These are phyloP conservation scores for Boletus sp. DNA, from an alignment of 768 basidiomycete species.

Conservation along the genomic window DNA sequence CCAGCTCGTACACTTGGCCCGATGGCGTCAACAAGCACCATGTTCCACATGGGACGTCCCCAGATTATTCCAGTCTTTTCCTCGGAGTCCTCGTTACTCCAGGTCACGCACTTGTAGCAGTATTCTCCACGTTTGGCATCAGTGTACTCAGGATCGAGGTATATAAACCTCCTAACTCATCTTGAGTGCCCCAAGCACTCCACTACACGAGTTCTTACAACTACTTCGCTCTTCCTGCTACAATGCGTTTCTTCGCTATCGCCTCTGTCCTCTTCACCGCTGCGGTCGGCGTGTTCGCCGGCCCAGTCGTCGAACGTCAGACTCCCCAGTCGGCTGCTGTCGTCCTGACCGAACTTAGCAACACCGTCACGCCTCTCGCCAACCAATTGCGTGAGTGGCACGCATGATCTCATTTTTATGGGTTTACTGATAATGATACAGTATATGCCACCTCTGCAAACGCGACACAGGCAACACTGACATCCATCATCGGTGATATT, in stretches of 20 bases:
- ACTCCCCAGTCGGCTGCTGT: slow-evolving; percentile 2
- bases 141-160: neutral
- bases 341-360: slow-evolving; percentile 2
- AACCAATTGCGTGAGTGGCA: slow-evolving; percentile 9
- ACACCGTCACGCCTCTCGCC: slow-evolving; percentile 5
- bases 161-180: slow-evolving; percentile 8
- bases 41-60: neutral
- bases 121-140: neutral
- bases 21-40: neutral
- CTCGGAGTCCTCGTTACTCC: slow-evolving; percentile 4
- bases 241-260: slow-evolving; percentile 12
- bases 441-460: slow-evolving; percentile 11
- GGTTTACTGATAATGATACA: neutral
- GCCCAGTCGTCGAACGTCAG: slow-evolving; percentile 8
- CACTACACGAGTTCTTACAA: slow-evolving; percentile 4
- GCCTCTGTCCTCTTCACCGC: slow-evolving; percentile 8
- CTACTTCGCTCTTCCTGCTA: neutral
- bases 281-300: slow-evolving; percentile 7
- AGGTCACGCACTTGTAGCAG: neutral
- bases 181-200: slow-evolving; percentile 9
- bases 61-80: neutral
- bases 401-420: neutral
- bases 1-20: neutral
- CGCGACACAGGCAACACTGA: slow-evolving; percentile 9
- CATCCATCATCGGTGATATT: slow-evolving; percentile 6